Evolutionary conservation across 2,329 filamentous ascomycete species (phyloP).

Genomic region (Cercospora canescens): DNA sequence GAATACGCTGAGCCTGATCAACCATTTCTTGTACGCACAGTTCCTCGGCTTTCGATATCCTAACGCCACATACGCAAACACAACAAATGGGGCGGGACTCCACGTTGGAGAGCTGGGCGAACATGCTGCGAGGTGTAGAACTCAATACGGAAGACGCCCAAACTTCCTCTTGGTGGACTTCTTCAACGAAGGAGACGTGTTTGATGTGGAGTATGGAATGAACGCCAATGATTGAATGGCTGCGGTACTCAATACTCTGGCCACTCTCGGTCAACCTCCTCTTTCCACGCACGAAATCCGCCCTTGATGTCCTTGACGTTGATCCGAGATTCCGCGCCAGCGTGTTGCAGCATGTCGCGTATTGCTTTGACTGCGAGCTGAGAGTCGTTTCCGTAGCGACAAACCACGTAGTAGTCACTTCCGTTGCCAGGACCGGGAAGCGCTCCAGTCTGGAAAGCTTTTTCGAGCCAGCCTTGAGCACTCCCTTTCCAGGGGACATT

Average conservation of each 20-base stretch:
- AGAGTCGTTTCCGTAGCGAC: slow-evolving; percentile 75
- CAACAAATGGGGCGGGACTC: slow-evolving; percentile 44
- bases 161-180: slow-evolving; percentile 47
- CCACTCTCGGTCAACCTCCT: slow-evolving; percentile 61
- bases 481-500: slow-evolving; percentile 69
- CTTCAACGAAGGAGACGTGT: slow-evolving; percentile 32
- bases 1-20: slow-evolving; percentile 47
- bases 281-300: slow-evolving; percentile 72
- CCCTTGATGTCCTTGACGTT: slow-evolving; percentile 71
- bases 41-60: slow-evolving; percentile 46
- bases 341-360: slow-evolving; percentile 50
- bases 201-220: slow-evolving; percentile 32
- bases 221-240: slow-evolving; percentile 28
- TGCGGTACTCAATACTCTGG: slow-evolving; percentile 55
- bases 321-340: slow-evolving; percentile 47
- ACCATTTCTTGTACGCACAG: slow-evolving; percentile 49
- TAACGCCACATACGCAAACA: slow-evolving; percentile 40
- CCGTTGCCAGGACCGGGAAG: slow-evolving; percentile 44
- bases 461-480: slow-evolving; percentile 33
- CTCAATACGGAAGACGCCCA: slow-evolving; percentile 39
- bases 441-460: slow-evolving; percentile 26
- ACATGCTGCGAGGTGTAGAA: slow-evolving; percentile 43
- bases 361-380: slow-evolving; percentile 68
- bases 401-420: slow-evolving; percentile 57
- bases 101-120: slow-evolving; percentile 45